Conservation (phyloP, 345 rosid species). For the Bretschneidera sinensis region DNA sequence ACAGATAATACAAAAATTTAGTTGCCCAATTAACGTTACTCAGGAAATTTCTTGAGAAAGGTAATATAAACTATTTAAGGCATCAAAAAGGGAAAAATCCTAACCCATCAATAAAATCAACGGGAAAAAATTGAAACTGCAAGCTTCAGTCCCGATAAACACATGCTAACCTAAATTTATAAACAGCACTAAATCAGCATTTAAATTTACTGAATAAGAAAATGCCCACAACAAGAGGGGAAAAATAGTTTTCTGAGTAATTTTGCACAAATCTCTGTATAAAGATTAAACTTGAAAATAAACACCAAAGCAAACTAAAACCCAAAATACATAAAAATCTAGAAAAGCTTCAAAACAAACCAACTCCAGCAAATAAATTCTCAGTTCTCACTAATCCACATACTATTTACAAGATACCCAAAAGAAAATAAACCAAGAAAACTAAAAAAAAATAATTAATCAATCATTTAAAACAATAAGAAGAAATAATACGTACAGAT, state of each 20-base stretch:
- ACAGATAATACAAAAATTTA: no score
- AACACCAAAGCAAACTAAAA: not conserved
- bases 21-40: not conserved
- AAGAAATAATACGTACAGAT: constrained; percentile 34
- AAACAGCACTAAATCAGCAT: no score
- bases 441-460: not conserved
- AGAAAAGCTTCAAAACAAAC: no score
- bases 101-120: not conserved
- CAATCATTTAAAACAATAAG: not conserved
- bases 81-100: not conserved
- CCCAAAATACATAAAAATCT: constrained; percentile 1
- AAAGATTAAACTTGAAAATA: not conserved
- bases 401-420: not conserved
- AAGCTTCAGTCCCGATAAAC: not conserved
- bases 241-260: no score
- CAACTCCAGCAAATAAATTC: not conserved
- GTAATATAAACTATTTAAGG: not conserved
- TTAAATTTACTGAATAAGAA: no score
- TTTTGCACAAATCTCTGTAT: not conserved
- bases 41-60: not conserved
- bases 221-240: not conserved
- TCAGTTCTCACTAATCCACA: not conserved
- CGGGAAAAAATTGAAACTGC: not conserved
- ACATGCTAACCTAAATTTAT: no score
- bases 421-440: not conserved